Base-by-base conservation (phyloP, 768 basidiomycete species). In the Suillus weaverae region DNA sequence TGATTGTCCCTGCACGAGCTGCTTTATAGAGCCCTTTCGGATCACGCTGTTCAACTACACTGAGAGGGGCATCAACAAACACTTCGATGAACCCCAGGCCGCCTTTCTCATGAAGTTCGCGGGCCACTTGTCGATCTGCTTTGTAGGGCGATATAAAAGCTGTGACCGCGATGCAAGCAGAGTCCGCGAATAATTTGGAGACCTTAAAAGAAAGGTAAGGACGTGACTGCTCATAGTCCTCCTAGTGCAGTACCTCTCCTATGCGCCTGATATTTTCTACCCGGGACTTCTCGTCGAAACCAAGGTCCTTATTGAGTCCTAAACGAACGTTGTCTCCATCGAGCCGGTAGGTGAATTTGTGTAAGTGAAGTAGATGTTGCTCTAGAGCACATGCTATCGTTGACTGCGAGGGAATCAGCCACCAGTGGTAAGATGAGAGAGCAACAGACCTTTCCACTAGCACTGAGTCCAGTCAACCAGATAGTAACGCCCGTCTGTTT, bases 81-180 rank as follows among this genome's bases (percentile, higher is more conserved):
- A 99, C 95, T 79, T 99, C 97, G 65, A 99, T 74, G 77, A 99
- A 99, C 44, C 89, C 86, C 50, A 99, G 78, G 20, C 83, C 81
- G 2, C 86, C 82, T 59, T 86, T 82, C 56, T 86, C 83, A 77
- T 99, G 97, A 35, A 99, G 83, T 64, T 88, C 81, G 51, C 97
- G 88, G 26, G 93, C 97, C 55, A 89, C 75, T 14, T 85, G 83
- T 39, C 97, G 88, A 81, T 99, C 97, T 16, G 87, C 85, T 57
- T 86, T 83, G 79, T 99, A 98, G n/a, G 97, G 97, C 1, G 97
- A 99, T 77, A 99, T 99, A 81, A 99, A 99, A 14, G 97, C 96
- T 20, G 97, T 97, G 74, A 98, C 83, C 20, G 92, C 83, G 68
- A 97, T 84, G 70, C 90, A 92, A 38, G 86, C 89, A 4, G 95